Base-by-base conservation (phyloP, 305 asterid species). In the Euphrasia arctica region DNA sequence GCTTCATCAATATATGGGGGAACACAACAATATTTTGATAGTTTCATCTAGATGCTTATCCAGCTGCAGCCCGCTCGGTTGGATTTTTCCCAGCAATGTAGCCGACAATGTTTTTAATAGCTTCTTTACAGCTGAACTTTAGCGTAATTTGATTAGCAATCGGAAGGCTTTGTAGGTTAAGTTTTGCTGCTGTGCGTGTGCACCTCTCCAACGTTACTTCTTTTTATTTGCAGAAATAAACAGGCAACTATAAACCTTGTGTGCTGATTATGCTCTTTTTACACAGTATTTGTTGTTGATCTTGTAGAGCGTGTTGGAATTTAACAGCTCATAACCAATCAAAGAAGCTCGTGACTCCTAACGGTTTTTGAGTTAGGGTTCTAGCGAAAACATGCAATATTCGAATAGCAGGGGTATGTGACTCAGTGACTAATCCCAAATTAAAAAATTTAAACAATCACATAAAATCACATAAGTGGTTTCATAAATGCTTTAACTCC, bases 21-120 rank as follows among this genome's bases (percentile, higher is more conserved):
- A 59, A 63, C 22, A 55, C 65, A 70, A 54, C 74, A 54, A 51
- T 39, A 12, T 69, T 60, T 54, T 22, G 29, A 4, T 10, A 66
- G 56, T 61, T 54, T 27, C 60, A 15, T 15, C 15, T 8, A n/a
- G 59, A 62, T 57, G 58, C 54, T 52, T 62, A 34, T 72, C 47
- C 43, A 62, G 10, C 69, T 36, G 60, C 36, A 47, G 31, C 55
- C 39, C 12, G 4, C 56, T 31, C 55, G 14, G 29, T 61, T 62
- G 58, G 62, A 51, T 51, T 56, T 47, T 66, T 4, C 22, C 22
- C 22, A 18, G 22, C 22, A 18, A 18, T 18, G 22, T 18, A 18
- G 22, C 22, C 22, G 22, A 18, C 22, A 18, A 18, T 18, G 22
- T 18, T 18, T 18, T 69, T 68, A 13, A n/a, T 11, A 52, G 41